phyloP scores from a whole-genome alignment of 139 green algal species.

The Chlorella sp. region DNA sequence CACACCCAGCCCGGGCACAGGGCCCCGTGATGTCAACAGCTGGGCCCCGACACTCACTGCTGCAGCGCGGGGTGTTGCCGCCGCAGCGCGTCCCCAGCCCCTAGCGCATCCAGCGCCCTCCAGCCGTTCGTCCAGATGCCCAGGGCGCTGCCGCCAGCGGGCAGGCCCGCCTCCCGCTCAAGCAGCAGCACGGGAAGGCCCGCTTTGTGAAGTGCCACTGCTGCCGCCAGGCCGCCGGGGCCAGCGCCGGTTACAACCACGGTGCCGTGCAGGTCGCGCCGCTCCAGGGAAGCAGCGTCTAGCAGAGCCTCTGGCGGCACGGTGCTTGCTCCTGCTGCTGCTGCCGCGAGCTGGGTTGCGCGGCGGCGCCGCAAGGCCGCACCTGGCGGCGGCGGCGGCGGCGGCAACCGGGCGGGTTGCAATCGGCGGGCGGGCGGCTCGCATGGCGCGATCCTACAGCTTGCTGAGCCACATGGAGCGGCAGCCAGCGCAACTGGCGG shows the following conservation, averaged over 20 bases:
- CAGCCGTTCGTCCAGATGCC: constrained; percentile 83
- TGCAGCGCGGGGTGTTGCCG: constrained; percentile 45
- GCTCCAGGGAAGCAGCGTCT: background rate
- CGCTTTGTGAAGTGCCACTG: constrained; percentile 60
- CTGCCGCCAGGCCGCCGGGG: constrained; percentile 71
- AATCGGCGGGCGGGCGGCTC: too few species aligned
- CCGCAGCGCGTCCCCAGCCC: constrained; percentile 60
- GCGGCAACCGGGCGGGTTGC: too few species aligned
- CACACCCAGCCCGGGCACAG: background rate
- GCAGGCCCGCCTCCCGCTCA: constrained; percentile 51
- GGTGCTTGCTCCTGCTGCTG: background rate
- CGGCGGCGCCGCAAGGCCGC: background rate
- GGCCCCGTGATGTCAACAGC: too few species aligned
- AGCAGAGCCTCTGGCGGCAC: background rate
- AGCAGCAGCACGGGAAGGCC: constrained; percentile 65
- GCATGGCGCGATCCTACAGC: too few species aligned
- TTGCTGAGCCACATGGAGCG: background rate
- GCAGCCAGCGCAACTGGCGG: background rate
- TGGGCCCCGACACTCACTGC: constrained; percentile 33
- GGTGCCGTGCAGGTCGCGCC: constrained; percentile 22
- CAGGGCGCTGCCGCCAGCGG: constrained; percentile 65
- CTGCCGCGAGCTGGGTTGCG: background rate
- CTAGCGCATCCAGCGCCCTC: constrained; percentile 74
- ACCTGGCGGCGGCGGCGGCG: background rate
- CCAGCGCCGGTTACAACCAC: constrained; percentile 66